Conservation (phyloP, 2,329 filamentous ascomycete species). For the Xylaria digitata region DNA sequence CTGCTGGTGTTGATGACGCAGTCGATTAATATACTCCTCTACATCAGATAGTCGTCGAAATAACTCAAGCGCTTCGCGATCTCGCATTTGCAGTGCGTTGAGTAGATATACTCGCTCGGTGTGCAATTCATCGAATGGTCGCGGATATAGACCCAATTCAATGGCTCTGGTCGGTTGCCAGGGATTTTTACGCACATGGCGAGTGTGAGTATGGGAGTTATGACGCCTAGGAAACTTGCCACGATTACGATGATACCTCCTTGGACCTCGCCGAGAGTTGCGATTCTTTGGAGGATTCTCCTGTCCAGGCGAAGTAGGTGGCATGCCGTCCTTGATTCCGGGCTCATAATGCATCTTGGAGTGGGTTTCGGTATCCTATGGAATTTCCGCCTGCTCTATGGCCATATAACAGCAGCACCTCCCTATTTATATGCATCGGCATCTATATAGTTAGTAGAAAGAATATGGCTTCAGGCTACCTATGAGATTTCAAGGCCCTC, state of each 20-base stretch:
- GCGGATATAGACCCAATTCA: constrained; percentile 51
- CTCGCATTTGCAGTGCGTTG: constrained; percentile 55
- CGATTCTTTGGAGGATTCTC: neutral
- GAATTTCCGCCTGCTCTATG: neutral
- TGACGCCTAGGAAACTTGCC: neutral
- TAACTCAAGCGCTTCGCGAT: constrained; percentile 52
- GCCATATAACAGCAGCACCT: neutral
- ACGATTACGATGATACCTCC: neutral
- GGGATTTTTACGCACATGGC: constrained; percentile 15
- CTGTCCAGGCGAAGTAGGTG: neutral
- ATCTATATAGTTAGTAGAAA: neutral
- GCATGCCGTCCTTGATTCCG: neutral
- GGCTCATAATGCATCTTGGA: neutral
- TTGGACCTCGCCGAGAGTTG: neutral
- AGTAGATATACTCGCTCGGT: constrained; percentile 61
- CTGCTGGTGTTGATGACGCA: constrained; percentile 36
- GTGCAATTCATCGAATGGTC: constrained; percentile 57
- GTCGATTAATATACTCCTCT: constrained; percentile 49
- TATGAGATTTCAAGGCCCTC: neutral
- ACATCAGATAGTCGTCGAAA: constrained; percentile 53
- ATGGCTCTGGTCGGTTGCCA: constrained; percentile 36
- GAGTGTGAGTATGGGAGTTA: neutral
- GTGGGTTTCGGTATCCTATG: neutral
- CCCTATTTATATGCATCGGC: neutral
- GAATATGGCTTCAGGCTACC: neutral